Base-by-base conservation (phyloP, 2,329 filamentous ascomycete species). In the Aspergillus arachidicola region DNA sequence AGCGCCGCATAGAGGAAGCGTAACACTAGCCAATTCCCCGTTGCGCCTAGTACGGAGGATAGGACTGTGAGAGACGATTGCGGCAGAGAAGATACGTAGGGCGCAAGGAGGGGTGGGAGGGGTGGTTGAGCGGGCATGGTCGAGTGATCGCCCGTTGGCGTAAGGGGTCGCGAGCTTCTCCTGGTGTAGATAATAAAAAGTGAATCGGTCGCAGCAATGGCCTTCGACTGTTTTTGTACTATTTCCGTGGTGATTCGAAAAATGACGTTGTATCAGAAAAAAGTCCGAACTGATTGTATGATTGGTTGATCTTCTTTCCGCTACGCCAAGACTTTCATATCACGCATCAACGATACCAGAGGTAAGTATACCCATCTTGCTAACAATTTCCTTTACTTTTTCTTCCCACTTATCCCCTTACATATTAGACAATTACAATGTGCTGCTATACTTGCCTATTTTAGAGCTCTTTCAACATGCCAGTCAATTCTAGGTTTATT, bases 1-100 rank as follows among this genome's bases (percentile, higher is more conserved):
- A 88, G 72, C 19, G 82, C 79, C 56, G 80, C 79, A 73, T 82
- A 80, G 30, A 86, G 72, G 61, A 83, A 84, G 38, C 86, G 80
- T 12, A 86, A 69, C 0, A 84, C 72, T 26, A 89, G 79, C 87
- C 87, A 89, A 69, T 85, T 86, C 23, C 84, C 72, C 78, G 82
- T 81, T 53, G 81, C 79, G n/a, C 75, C 76, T 32, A 83, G 73
- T 2, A 82, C 77, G 12, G 79, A 81, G 21, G 80, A 81, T 34
- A 82, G 67, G 30, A 82, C 64, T 11, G 76, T 81, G 56, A 82
- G 73, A 9, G 79, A 80, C 28, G 75, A 73, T 48, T 71, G 64
- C 23, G 75, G 72, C 41, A 75, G 71, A 50, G 72, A 71, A 59
- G 73, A 73, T 65, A 79, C 64, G 71, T 80, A 80, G 48, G 76